Evolutionary conservation across 2,329 filamentous ascomycete species (phyloP).

Genomic region (Sclerotiophoma versabilis): DNA sequence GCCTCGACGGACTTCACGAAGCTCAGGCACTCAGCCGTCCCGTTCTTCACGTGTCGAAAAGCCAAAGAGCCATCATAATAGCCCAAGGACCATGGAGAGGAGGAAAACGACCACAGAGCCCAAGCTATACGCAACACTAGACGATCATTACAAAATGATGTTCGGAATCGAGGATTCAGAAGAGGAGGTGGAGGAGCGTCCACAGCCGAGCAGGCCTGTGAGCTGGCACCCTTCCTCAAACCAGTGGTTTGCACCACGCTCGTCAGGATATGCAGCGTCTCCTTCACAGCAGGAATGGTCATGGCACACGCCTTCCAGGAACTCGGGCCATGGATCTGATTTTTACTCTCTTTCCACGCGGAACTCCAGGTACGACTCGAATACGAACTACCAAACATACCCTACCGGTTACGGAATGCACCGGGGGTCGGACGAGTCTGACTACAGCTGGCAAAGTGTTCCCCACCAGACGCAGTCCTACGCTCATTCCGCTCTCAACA

Average conservation of each 20-base stretch:
- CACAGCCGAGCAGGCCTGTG: constrained; percentile 60
- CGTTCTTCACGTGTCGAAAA: constrained; percentile 50
- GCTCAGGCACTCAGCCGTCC: constrained; percentile 37
- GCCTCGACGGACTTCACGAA: constrained; percentile 42
- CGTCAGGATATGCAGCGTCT: constrained; percentile 33
- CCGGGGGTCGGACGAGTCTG: constrained; percentile 36
- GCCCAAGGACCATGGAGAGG: constrained; percentile 45
- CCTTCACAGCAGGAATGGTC: constrained; percentile 39
- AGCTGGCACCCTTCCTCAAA: constrained; percentile 78
- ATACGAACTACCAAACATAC: constrained; percentile 22
- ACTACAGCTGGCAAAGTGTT: constrained; percentile 39
- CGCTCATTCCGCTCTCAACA: constrained; percentile 39
- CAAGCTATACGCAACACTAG: constrained; percentile 49
- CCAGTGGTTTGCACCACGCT: constrained; percentile 38
- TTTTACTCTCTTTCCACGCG: constrained; percentile 47
- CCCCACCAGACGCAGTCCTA: constrained; percentile 33
- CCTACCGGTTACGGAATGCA: constrained; percentile 23
- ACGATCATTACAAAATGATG: constrained; percentile 53
- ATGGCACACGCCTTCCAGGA: constrained; percentile 32
- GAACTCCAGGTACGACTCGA: constrained; percentile 40
- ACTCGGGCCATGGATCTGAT: constrained; percentile 41
- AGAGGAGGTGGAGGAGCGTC: constrained; percentile 33
- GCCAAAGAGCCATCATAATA: constrained; percentile 50
- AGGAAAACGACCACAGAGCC: constrained; percentile 48
- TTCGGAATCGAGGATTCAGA: constrained; percentile 44